These are phyloP conservation scores for Physaria fendleri DNA, from an alignment of 345 rosid genomes.

Conservation along the genomic window DNA sequence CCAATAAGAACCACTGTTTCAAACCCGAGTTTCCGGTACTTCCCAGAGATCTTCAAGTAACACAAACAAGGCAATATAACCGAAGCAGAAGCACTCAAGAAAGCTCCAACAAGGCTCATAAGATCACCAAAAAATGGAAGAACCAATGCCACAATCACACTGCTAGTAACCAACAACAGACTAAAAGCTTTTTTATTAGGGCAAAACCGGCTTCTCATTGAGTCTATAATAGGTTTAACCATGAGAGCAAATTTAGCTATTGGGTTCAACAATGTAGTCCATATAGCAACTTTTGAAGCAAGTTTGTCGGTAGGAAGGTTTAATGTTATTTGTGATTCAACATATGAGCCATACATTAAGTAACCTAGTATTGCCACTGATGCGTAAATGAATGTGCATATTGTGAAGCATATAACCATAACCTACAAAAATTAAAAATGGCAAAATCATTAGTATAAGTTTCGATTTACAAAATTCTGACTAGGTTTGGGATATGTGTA, in stretches of 20 bases:
- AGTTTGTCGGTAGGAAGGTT: slow-evolving; percentile 41
- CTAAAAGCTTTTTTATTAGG: slow-evolving; percentile 29
- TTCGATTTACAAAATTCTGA: no score
- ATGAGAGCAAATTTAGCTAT: slow-evolving; percentile 54
- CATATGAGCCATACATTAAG: slow-evolving; percentile 47
- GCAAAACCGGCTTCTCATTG: slow-evolving; percentile 32
- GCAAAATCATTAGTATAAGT: slow-evolving; percentile 15
- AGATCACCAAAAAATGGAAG: slow-evolving; percentile 50
- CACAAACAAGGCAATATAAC: slow-evolving; percentile 37
- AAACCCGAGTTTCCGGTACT: slow-evolving; percentile 2
- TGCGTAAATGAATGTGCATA: slow-evolving; percentile 43
- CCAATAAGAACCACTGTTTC: slow-evolving; percentile 21
- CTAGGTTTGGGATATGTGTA: no score
- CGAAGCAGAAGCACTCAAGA: slow-evolving; percentile 43
- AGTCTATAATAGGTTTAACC: slow-evolving; percentile 47
- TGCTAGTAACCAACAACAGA: slow-evolving; percentile 39
- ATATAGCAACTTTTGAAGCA: slow-evolving; percentile 58
- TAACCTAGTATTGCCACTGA: slow-evolving; percentile 56
- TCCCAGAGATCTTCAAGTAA: slow-evolving; percentile 36
- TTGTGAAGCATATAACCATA: slow-evolving; percentile 41
- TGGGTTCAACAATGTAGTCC: slow-evolving; percentile 54
- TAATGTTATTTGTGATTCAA: slow-evolving; percentile 48
- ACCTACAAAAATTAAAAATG: slow-evolving; percentile 35
- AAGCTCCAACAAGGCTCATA: slow-evolving; percentile 60
- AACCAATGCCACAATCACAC: slow-evolving; percentile 39